Evolutionary conservation across 192 early-diverging fungal species (phyloP).

Genomic region (Piromyces finnis): DNA sequence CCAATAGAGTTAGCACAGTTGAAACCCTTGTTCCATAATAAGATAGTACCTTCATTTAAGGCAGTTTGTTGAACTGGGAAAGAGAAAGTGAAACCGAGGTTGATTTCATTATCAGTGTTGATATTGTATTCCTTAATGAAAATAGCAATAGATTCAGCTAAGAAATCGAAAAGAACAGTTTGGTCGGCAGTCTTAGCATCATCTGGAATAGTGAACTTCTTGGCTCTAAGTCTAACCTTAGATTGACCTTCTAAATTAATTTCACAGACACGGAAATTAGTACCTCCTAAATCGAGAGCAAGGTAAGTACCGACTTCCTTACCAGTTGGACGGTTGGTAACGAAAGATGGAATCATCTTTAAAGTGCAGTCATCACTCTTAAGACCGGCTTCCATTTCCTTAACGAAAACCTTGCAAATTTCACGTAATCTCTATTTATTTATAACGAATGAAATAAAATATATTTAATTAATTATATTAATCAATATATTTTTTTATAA

Average conservation of each 20-base stretch:
- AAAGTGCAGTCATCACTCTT: not conserved
- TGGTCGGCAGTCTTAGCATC: conserved; percentile 62
- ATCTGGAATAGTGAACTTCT: conserved; percentile 49
- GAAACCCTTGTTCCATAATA: conserved; percentile 77
- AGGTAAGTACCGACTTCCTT: conserved; percentile 71
- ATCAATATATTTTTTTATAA: too few relatives aligned
- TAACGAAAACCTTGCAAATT: not conserved
- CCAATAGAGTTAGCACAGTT: conserved; percentile 51
- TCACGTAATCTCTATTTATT: not conserved
- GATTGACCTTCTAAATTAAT: conserved; percentile 41
- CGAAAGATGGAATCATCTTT: conserved; percentile 57
- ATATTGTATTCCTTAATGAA: conserved; percentile 36
- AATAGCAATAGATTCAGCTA: conserved; percentile 68
- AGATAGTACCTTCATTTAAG: conserved; percentile 24
- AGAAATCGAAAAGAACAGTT: conserved; percentile 65
- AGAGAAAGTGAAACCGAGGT: conserved; percentile 84
- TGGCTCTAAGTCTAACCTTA: conserved; percentile 54
- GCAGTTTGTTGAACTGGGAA: conserved; percentile 79
- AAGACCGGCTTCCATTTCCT: not conserved
- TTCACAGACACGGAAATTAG: conserved; percentile 77
- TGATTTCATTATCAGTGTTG: conserved; percentile 1
- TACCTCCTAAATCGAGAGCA: conserved; percentile 88
- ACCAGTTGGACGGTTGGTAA: conserved; percentile 61
- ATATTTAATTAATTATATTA: too few relatives aligned
- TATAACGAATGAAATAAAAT: too few relatives aligned